Evolutionary conservation across 176 grass and related monocot genomes (phyloP), one percentile per base, ranked within the genome.

Genomic region (Leersia perrieri): DNA sequence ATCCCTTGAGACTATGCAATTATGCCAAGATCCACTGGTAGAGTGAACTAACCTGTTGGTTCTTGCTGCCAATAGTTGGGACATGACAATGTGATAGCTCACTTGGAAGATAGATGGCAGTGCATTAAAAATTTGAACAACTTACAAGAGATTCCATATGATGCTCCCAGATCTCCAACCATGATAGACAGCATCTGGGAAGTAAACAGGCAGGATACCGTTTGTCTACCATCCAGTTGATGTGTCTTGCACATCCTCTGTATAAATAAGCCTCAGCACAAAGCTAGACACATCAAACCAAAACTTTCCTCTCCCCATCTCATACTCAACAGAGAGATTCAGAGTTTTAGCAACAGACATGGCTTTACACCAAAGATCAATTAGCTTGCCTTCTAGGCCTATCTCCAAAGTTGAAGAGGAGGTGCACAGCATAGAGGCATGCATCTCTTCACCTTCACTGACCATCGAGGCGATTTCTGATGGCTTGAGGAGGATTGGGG

Each of bases 311-410:
- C 25, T 35, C 58, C 47, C 47, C 62, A 38, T 30, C 42, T 75
- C 62, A 75, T 38, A 5, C 44, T 57, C 71, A 23, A 66, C 23
- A 83, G 16, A 41, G 31, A 81, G 30, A 65, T n/a, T n/a, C 53
- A 60, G 49, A 18, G 49, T 57, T 57, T 40, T 42, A 36, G 63
- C 6, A 55, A 38, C 16, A 47, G 7, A 35, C 13, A 82, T 82
- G 80, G 69, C 80, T 35, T 63, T 32, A 68, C 80, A 82, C 68
- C 38, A 63, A 33, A 63, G 80, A 63, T 82, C 80, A 9, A 47
- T 63, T 47, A 82, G 80, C 60, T 72, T 82, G 80, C 80, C 57
- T 63, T 82, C 80, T 34, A 82, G 80, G 51, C 35, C 78, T 23
- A 25, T 72, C 11, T 55, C 68, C 28, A 10, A 73, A 33, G 79